Base-by-base conservation (phyloP, 805 yeast species). In the Barnettozyma pratensis region DNA sequence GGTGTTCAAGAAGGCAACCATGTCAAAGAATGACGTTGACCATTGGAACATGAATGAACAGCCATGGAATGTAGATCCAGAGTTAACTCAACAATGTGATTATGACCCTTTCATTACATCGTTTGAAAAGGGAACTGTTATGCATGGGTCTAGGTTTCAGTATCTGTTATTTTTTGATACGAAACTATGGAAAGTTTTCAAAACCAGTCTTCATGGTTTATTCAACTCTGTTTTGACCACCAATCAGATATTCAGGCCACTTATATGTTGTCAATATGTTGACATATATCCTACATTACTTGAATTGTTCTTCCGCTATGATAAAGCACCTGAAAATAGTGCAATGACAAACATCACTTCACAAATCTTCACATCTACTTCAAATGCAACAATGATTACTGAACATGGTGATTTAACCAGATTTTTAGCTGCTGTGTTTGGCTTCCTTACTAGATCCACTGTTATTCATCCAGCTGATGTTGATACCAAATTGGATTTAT, bases 291-390 rank as follows among this genome's bases (percentile, higher is more conserved):
- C 95, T 0, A 74, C 78, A 7, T 66, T 87, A 12, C 80, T 86
- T 1, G 87, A 87, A 53, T 71, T 85, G 70, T 87, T 83, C 55
- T 72, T 87, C 42, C 67, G 76, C 0, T 67, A 76, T 42, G 96
- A 89, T 55, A 72, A 90, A 44, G 96, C 88, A 53, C 92, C 95
- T 0, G 96, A 89, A 55, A 69, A 75, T 54, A 85, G 87, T 32
- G 72, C 84, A n/a, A 75, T 88, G 74, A 74, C 83, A 12, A 74
- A 80, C 25, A 61, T 89, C 6, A 83, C 95, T 0, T 80, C 94
- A 0, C 96, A 89, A 64, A 66, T 89, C 5, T 87, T 87, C 62
- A 87, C 96, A 0, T 81, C 90, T 35, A 87, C 92, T 0, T 71
- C 85, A 0, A 82, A 83, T 54, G 84, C 94, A 3, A 79, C 82